These are phyloP conservation scores for Trypanosoma melophagium DNA, from an alignment of 208 protist species.

Conservation along the genomic window DNA sequence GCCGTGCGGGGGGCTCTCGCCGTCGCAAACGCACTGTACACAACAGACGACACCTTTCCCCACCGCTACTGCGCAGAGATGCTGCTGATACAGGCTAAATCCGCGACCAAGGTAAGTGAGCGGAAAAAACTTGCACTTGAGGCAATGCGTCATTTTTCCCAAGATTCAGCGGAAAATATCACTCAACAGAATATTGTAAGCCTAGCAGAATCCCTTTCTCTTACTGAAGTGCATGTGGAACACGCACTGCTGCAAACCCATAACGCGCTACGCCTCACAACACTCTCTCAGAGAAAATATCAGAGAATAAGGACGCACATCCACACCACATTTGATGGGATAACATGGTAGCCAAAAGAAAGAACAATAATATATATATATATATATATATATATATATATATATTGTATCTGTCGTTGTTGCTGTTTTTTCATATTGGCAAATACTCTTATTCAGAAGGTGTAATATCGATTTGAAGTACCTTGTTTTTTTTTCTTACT, in stretches of 20 bases:
- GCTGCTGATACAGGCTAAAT: conserved; percentile 37
- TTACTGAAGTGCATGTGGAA: conserved; percentile 63
- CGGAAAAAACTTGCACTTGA: conserved; percentile 41
- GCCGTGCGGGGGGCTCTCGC: conserved; percentile 24
- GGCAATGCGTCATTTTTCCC: conserved; percentile 50
- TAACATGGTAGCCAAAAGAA: conserved; percentile 2
- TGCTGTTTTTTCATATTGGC: neutral
- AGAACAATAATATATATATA: neutral
- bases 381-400: neutral
- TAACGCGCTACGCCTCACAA: conserved; percentile 41
- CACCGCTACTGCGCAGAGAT: conserved; percentile 45
- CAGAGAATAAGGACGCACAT: neutral
- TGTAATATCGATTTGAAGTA: no score
- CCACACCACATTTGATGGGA: neutral
- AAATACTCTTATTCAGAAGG: no score
- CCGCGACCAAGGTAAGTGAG: neutral
- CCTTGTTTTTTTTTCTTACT: no score
- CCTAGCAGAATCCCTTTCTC: conserved; percentile 32
- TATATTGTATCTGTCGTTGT: neutral
- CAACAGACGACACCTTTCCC: conserved; percentile 25
- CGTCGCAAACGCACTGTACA: conserved; percentile 26
- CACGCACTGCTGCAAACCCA: conserved; percentile 45
- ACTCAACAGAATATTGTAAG: conserved; percentile 30
- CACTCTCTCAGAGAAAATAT: conserved; percentile 17
- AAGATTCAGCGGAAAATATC: conserved; percentile 33